Evolutionary conservation across 441 rosid species (phyloP).

Genomic region (Populus tomentosa): DNA sequence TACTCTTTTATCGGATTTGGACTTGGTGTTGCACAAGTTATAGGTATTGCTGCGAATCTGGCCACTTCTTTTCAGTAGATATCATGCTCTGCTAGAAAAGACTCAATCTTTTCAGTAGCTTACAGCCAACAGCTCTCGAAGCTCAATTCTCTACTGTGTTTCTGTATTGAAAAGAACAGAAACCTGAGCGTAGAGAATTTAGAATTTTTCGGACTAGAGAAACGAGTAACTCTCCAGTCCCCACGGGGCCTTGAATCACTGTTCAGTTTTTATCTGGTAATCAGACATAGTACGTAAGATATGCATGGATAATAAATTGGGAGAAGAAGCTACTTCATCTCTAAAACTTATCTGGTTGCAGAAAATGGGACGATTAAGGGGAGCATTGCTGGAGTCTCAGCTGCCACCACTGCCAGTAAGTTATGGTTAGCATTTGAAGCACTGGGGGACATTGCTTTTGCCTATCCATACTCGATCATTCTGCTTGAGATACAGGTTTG

Average conservation of each 20-base stretch:
- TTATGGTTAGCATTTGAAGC: conserved; percentile 55
- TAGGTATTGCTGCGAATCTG: conserved; percentile 32
- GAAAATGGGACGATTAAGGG: conserved; percentile 56
- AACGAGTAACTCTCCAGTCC: not conserved
- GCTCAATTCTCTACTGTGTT: not conserved
- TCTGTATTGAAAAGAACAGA: not conserved
- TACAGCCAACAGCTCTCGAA: not conserved
- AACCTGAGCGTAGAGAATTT: not conserved
- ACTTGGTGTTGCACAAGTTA: conserved; percentile 40
- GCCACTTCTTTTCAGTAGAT: not conserved
- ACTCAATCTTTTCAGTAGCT: not conserved
- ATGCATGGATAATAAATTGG: not conserved
- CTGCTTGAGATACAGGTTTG: conserved; percentile 78
- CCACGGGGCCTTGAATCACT: not conserved
- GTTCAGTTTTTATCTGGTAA: not conserved
- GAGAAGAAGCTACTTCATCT: not conserved
- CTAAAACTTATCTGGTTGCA: conserved; percentile 20
- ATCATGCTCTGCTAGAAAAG: not conserved
- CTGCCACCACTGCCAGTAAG: conserved; percentile 41
- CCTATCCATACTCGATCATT: conserved; percentile 50
- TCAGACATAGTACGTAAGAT: not conserved
- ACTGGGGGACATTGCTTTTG: not conserved
- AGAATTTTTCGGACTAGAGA: not conserved
- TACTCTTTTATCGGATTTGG: conserved; percentile 53
- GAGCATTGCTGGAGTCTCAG: conserved; percentile 50